Percentiles rank a stretch among this genome's conserved stretches.
Evolutionary conservation across 2,329 filamentous ascomycete genomes (phyloP).

Genomic region (Zymoseptoria passerinii): DNA sequence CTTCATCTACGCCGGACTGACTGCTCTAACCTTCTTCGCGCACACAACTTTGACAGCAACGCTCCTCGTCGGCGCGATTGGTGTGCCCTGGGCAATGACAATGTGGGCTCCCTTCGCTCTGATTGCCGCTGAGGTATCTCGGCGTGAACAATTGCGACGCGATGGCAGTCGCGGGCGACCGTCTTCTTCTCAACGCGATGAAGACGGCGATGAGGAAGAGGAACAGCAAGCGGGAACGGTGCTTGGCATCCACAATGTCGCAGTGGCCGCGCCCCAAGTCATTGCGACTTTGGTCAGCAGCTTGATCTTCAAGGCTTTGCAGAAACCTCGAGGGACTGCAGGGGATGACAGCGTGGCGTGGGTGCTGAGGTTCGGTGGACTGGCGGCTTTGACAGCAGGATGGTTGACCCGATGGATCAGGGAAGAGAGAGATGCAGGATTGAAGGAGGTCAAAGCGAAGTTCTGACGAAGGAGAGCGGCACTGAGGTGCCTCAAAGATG

Average conservation of each 20-base stretch:
- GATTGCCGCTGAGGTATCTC: conserved; percentile 85
- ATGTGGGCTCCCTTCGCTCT: conserved; percentile 94
- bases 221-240: conserved; percentile 80
- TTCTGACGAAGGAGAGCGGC: not conserved
- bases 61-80: conserved; percentile 68
- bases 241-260: conserved; percentile 91
- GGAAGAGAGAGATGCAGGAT: conserved; percentile 12
- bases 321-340: conserved; percentile 76
- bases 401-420: conserved; percentile 12
- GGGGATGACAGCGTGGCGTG: conserved; percentile 83
- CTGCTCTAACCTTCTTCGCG: conserved; percentile 77
- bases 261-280: conserved; percentile 84
- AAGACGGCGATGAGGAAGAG: conserved; percentile 42
- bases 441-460: conserved; percentile 1
- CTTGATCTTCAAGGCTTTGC: conserved; percentile 72
- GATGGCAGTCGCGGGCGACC: conserved; percentile 36
- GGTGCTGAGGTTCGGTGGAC: conserved; percentile 75
- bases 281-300: conserved; percentile 79
- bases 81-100: conserved; percentile 85
- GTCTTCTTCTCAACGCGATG: conserved; percentile 21
- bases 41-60: conserved; percentile 63
- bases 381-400: conserved; percentile 68
- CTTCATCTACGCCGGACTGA: conserved; percentile 71
- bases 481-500: no score
- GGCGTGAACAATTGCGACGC: conserved; percentile 61